Evolutionary conservation across 257 asterid genomes (phyloP), one percentile per base, ranked within the genome.

Genomic region (Nicotiana benthamiana): DNA sequence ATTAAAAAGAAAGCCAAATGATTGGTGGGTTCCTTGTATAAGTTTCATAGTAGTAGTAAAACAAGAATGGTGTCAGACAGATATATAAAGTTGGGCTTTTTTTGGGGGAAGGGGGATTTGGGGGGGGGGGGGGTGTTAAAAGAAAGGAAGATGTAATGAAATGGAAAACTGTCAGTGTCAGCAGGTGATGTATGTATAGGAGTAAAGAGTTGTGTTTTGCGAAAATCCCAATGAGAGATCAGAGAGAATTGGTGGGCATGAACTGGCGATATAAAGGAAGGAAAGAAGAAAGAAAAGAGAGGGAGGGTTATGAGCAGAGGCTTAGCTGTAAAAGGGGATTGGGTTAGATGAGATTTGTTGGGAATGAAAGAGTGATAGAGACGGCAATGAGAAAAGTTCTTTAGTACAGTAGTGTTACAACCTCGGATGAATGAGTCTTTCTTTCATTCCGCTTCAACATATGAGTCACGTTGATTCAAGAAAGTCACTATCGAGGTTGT

Each of bases 121-220:
- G 9, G 10, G 48, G 3, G 10, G 43, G 40, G 8, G 40, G 24
- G 6, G 48, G 46, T 11, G 48, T 51, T 30, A 36, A 67, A n/a
- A 18, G 36, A 67, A 65, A 43, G 27, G 36, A 46, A 46, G 18
- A 36, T 68, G 32, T 51, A 51, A 3, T 51, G 59, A 13, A 74
- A 46, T 74, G 61, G 61, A 74, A 74, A 74, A 43, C 57, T 74
- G 79, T 74, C 78, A 48, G 57, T 74, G 79, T 74, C 79, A 74
- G 61, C 61, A 74, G 40, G 77, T 68, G 56, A 68, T 18, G 28
- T 20, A 9, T 9, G 75, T 18, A 18, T 30, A 32, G 53, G 48
- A 40, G 48, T 13, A 11, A 68, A 40, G 28, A 40, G 56, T 7
- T 68, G 56, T 68, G 56, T 68, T 68, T 26, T 20, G 12, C 2